Base-by-base conservation (phyloP, 495 filamentous ascomycete genomes). In the Thermothielavioides terrestris region DNA sequence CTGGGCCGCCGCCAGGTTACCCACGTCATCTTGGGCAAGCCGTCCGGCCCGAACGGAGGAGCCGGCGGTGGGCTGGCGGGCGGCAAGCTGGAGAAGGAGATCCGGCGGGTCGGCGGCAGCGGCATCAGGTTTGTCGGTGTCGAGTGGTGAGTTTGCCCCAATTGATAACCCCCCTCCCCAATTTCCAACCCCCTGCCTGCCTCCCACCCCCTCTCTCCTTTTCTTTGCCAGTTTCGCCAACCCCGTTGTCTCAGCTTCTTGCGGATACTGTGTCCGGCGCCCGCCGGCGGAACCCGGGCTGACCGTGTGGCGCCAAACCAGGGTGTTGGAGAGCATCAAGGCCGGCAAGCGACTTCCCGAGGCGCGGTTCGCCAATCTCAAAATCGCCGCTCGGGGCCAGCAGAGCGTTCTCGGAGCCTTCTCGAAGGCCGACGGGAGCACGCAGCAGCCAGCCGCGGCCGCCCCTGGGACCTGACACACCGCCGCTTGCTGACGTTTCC, bases 21-120 rank as follows among this genome's bases (percentile, higher is more conserved):
- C 9, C 92, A 98, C 66, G 83, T 96, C 50, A 84, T 98, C 44
- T 57, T 96, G 14, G 88, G 85, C 2, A 73, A 63, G 40, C 77
- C 80, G n/a, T 47, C 59, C 28, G 68, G 63, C 9, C 38, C 61
- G 22, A 44, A 50, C 26, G 57, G 53, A 17, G 82, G 84, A 11
- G 76, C 74, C 7, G 90, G 89, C 0, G 90, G 90, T 25, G 89
- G 88, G 0, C 70, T 98, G 9, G 78, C 89, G 2, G 88, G 77
- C 9, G 71, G 76, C 31, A 97, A 97, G 68, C 64, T 94, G 17
- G 83, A 97, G 62, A 85, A 79, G 62, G 90, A 95, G 65, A 84
- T 95, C 45, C 60, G 64, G 31, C 68, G 71, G 36, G 71, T 82
- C 4, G 77, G 80, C 18, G 82, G 81, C 3, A 70, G 71, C 41